Evolutionary conservation across 768 basidiomycete genomes (phyloP), one percentile per base, ranked within the genome.

Genomic region (Ramaria sp.): DNA sequence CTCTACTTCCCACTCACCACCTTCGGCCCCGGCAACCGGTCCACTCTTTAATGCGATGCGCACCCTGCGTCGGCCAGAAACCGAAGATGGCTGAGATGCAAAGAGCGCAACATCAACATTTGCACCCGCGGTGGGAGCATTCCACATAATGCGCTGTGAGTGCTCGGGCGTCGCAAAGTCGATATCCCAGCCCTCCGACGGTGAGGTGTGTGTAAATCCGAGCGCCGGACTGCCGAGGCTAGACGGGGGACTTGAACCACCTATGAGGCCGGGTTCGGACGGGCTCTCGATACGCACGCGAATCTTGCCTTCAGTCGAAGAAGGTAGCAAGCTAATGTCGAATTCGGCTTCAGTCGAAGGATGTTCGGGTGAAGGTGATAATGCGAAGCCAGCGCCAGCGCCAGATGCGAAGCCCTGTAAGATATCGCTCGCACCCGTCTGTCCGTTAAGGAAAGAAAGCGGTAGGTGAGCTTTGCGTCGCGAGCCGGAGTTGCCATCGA

Each of bases 1-100:
- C 64, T 83, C 78, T 44, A 88, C 82, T 65, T 88, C 84, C 84
- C 85, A 86, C 69, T 85, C 84, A 57, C 83, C 84, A 45, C 82
- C 82, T 64, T 83, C 81, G 58, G 76, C 75, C 44, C 81, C 82
- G 28, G 74, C 67, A 20, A 72, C 72, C 0, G 83, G 82, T 67
- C 81, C 68, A 61, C 76, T 80, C 67, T 79, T 83, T 58, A 85
- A 69, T 27, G 83, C 79, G 48, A 84, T 81, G 58, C 81, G 75
- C 58, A 83, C 81, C 37, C 83, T 75, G 37, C 78, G 75, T 61
- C 53, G 53, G 39, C 39, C 39, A 30, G 51, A 52, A 42, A 32
- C 41, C 22, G 38, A 41, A 22, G 39, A 41, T 1, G 32, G 32
- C 32, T 34, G 24, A 34, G 50, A 25, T 12, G 51, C 13, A 18